These are phyloP conservation scores for Chamaecrista fasciculata DNA, from an alignment of 306 rosid genomes.

Conservation along the genomic window DNA sequence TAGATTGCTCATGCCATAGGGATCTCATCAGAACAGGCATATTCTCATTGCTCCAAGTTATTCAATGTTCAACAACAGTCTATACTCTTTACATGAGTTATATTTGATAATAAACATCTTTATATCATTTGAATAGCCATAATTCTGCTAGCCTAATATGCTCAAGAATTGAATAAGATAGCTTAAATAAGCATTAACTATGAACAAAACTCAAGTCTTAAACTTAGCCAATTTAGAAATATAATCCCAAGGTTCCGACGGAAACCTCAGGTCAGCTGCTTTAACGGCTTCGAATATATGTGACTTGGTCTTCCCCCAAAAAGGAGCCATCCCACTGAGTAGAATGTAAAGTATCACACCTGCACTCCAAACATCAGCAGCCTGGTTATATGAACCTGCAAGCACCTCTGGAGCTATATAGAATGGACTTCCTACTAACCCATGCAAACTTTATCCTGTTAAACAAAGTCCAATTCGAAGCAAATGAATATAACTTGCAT, in stretches of 20 bases:
- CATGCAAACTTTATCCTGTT: constrained; percentile 81
- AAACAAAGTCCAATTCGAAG: constrained; percentile 36
- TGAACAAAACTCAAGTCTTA: background rate
- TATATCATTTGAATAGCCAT: background rate
- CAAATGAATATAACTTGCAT: constrained; percentile 8
- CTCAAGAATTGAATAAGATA: constrained; percentile 9
- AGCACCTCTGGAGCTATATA: constrained; percentile 89
- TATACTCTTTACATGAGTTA: background rate
- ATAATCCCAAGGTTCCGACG: constrained; percentile 62
- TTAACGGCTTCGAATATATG: constrained; percentile 75
- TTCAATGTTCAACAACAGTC: constrained; percentile 1
- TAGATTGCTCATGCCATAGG: background rate
- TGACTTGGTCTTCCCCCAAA: constrained; percentile 90
- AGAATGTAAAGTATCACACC: constrained; percentile 86
- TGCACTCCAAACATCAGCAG: constrained; percentile 90
- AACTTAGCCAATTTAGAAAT: constrained; percentile 66
- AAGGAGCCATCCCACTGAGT: constrained; percentile 79
- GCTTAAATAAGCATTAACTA: constrained; percentile 9
- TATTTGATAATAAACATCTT: background rate
- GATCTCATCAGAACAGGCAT: constrained; percentile 1
- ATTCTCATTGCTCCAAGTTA: constrained; percentile 17
- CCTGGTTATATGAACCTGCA: constrained; percentile 80
- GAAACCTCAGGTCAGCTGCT: constrained; percentile 69
- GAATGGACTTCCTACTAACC: constrained; percentile 92
- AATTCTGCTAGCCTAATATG: constrained; percentile 3